A percentile compares a stretch with the other conserved stretches of the same genome.
Evolutionary conservation across 176 grass and related monocot genomes (phyloP).

Genomic region (Themeda triandra): DNA sequence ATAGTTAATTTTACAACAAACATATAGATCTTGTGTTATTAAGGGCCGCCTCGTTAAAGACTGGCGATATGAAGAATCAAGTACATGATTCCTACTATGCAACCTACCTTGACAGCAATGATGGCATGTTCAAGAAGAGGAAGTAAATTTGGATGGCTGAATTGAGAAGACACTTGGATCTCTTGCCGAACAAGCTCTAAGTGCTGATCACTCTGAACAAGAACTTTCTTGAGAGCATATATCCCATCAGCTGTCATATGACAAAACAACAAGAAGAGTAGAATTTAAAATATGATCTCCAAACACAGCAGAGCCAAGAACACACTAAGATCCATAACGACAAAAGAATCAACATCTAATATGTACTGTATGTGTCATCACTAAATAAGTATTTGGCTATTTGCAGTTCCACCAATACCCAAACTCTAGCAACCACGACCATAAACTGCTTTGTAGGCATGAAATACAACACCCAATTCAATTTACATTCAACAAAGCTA

Average conservation of each 20-base stretch:
- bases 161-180: slow-evolving; percentile 72
- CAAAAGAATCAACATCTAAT: not conserved
- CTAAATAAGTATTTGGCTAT: not conserved
- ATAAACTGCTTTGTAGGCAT: not conserved
- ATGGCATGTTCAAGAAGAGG: slow-evolving; percentile 88
- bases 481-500: not conserved
- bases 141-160: slow-evolving; percentile 80
- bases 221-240: slow-evolving; percentile 87
- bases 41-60: not conserved
- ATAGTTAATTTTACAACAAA: not conserved
- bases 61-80: not conserved
- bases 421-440: not conserved
- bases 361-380: not conserved
- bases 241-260: slow-evolving; percentile 68
- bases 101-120: slow-evolving; percentile 84
- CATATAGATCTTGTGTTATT: not conserved
- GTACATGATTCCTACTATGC: slow-evolving; percentile 8
- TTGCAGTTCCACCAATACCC: not conserved
- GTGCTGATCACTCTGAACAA: slow-evolving; percentile 85
- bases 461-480: not conserved
- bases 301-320: not conserved
- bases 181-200: slow-evolving; percentile 88
- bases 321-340: not conserved
- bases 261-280: slow-evolving; percentile 20
- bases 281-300: not conserved